phyloP scores from a whole-genome alignment of 345 rosid species.

The Melastoma malabathricum region DNA sequence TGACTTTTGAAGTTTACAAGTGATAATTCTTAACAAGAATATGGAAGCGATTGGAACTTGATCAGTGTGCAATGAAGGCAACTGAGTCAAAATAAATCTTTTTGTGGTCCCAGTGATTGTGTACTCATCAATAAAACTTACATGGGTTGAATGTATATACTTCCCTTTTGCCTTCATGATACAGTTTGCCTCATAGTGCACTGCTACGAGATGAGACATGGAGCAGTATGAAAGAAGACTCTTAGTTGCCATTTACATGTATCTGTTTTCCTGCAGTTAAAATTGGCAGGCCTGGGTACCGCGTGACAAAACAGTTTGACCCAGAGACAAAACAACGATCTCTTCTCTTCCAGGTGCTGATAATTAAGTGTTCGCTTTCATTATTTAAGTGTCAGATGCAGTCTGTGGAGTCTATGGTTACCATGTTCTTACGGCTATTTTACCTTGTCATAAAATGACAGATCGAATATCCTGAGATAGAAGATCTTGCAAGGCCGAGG shows the following conservation, averaged over 20 bases:
- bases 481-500: slow-evolving; percentile 72
- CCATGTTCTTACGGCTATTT: neutral
- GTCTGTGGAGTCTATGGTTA: neutral
- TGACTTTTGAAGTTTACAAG: no score
- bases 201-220: neutral
- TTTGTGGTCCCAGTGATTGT: neutral
- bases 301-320: slow-evolving; percentile 93
- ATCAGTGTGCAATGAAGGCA: no score
- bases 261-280: slow-evolving; percentile 40
- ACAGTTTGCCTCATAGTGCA: neutral
- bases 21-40: no score
- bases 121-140: neutral
- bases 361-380: no score
- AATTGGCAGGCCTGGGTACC: slow-evolving; percentile 93
- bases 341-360: slow-evolving; percentile 73
- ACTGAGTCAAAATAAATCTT: no score
- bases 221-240: no score
- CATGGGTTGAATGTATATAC: neutral
- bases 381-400: no score
- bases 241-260: neutral
- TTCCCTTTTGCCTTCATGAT: neutral
- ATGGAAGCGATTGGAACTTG: no score
- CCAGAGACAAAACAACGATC: slow-evolving; percentile 87
- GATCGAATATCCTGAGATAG: slow-evolving; percentile 99
- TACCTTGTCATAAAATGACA: slow-evolving; percentile 10